Evolutionary conservation across 495 filamentous ascomycete genomes (phyloP).

Genomic region (Articulospora tetracladia): DNA sequence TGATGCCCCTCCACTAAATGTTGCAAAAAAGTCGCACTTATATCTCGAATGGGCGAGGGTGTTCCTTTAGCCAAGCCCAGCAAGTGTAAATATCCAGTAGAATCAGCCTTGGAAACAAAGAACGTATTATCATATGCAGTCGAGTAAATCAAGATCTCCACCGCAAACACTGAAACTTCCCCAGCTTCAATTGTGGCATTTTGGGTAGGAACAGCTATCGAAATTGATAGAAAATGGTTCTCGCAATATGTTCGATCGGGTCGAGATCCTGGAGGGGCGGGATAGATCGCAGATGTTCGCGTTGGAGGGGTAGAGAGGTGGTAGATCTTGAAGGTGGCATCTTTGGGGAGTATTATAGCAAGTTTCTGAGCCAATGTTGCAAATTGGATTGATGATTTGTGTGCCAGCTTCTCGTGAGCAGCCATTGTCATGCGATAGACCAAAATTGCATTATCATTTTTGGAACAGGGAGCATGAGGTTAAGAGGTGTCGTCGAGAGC

Average conservation of each 20-base stretch:
- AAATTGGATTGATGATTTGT: constrained; percentile 20
- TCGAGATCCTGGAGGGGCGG: constrained; percentile 65
- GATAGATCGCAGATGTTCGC: constrained; percentile 67
- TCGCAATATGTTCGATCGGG: constrained; percentile 79
- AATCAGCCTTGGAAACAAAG: constrained; percentile 97
- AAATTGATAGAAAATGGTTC: constrained; percentile 78
- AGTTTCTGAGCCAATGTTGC: constrained; percentile 46
- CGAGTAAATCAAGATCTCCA: constrained; percentile 65
- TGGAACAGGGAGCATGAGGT: neutral
- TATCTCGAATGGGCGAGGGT: constrained; percentile 67
- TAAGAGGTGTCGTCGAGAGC: constrained; percentile 2
- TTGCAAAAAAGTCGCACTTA: constrained; percentile 71
- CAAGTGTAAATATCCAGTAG: constrained; percentile 78
- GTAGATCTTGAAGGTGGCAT: constrained; percentile 66
- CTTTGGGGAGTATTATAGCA: constrained; percentile 66
- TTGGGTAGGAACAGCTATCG: constrained; percentile 36
- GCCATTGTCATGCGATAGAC: constrained; percentile 20
- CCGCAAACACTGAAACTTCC: constrained; percentile 59
- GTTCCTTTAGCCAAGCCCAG: constrained; percentile 55
- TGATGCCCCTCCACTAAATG: constrained; percentile 66
- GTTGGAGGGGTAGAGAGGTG: constrained; percentile 86
- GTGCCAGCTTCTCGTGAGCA: constrained; percentile 21
- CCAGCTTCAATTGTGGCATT: constrained; percentile 24
- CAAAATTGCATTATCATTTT: constrained; percentile 23
- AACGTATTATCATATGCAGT: constrained; percentile 77